Evolutionary conservation across 1,284 basidiomycete species (phyloP), one percentile per base, ranked within the genome.

Genomic region (Cerioporus squamosus): DNA sequence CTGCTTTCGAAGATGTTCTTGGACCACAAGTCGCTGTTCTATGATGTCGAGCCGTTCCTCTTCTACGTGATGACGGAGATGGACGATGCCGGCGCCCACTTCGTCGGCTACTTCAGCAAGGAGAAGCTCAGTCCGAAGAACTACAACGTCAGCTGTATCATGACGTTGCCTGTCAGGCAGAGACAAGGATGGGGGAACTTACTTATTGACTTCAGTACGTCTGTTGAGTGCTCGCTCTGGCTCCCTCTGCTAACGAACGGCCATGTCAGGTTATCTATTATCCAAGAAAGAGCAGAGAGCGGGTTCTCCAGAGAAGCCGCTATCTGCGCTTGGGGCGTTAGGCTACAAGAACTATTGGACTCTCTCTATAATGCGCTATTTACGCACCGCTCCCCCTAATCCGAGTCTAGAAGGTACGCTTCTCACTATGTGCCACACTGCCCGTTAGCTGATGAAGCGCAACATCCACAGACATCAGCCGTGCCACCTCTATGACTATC

Each of bases 1-100:
- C 81, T 99, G 55, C 82, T 99, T 29, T 97, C 97, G 57, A 99
- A 98, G 77, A 98, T 98, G 94, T 99, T 99, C 74, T 86, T 99
- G 65, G 96, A 99, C 72, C 97, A 98, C 80, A 99, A 99, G 77
- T 98, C 97, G 20, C 86, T 99, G 44, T 99, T 99, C 77, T 99
- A 99, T 77, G 97, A 99, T 74, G 97, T 99, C 60, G 97, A 99
- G 75, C 97, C 97, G 0, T 99, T 99, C 77, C 79, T 99, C 31
- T 99, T 99, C 78, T 99, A 99, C 75, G 94, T 99, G 68, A 95
- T 98, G 79, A 93, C 96, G 2, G 93, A 98, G 74, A 83, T 86
- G 57, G 94, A 98, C 76, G 93, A 95, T 48, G 76, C 84, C 43
- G 97, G 97, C 6, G 92, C 94, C 24, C 91, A 93, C 48, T 99